A percentile compares a stretch with the other conserved stretches of the same genome.
phyloP scores from a whole-genome alignment of 495 filamentous ascomycete species.

The Tuber indicum region DNA sequence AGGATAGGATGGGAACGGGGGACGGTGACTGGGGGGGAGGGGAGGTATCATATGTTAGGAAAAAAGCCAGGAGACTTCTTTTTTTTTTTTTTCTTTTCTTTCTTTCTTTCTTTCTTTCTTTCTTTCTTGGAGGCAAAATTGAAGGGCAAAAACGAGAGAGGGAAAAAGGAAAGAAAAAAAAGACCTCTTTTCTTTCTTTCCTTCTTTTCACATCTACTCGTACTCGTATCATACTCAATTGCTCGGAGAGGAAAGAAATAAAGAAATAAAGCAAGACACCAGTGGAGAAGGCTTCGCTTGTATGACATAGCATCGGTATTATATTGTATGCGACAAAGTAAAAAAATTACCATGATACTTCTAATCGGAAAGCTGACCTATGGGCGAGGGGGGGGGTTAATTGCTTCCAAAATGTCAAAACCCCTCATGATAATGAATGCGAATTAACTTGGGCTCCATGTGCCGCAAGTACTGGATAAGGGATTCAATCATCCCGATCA shows the following conservation, averaged over 20 bases:
- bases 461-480: neutral
- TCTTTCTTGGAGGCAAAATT: neutral
- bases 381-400: neutral
- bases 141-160: neutral
- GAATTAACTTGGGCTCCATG: neutral
- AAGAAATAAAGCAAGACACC: neutral
- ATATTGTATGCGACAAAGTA: neutral
- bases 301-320: neutral
- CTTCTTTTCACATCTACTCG: neutral
- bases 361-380: neutral
- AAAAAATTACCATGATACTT: neutral
- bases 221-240: neutral
- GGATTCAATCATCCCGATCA: neutral
- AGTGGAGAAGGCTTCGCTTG: neutral
- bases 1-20: too few species aligned
- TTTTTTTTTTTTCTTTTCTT: too few species aligned
- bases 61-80: neutral
- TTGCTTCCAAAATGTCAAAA: neutral
- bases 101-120: neutral
- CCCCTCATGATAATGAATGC: neutral
- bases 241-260: neutral
- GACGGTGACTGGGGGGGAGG: neutral
- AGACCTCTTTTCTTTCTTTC: neutral
- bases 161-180: neutral
- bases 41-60: neutral